Conservation (phyloP, 139 green algal species). For the Marvania coccoides region DNA sequence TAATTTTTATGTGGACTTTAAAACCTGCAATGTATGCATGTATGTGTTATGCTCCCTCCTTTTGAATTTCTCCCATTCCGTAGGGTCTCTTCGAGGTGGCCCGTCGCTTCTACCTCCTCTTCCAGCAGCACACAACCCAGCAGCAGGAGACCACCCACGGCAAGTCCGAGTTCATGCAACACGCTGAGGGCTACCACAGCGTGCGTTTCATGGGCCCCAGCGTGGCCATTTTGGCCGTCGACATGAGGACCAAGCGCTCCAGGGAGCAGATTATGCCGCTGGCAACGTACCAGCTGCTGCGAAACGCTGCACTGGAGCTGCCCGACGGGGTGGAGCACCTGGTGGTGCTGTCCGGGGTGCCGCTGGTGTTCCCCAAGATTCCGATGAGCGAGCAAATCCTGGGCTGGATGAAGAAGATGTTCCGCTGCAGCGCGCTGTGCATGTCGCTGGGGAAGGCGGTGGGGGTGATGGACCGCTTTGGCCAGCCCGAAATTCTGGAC, state of each 20-base stretch:
- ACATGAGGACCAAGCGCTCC: conserved; percentile 33
- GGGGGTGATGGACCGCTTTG: conserved; percentile 22
- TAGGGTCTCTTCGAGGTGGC: conserved; percentile 36
- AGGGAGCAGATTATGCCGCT: conserved; percentile 28
- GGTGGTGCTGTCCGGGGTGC: conserved; percentile 25
- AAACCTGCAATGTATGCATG: too few relatives aligned
- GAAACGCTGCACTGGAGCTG: background rate
- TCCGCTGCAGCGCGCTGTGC: background rate
- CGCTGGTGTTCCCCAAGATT: conserved; percentile 29
- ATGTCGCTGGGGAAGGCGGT: background rate
- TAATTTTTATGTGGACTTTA: too few relatives aligned
- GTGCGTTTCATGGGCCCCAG: conserved; percentile 25
- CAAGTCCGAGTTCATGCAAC: conserved; percentile 3
- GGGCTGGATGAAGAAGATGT: background rate
- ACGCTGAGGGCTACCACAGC: conserved; percentile 18
- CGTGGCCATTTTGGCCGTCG: conserved; percentile 30
- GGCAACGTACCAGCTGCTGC: conserved; percentile 3
- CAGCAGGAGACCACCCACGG: conserved; percentile 5
- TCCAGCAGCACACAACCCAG: conserved; percentile 59
- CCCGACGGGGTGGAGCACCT: conserved; percentile 21
- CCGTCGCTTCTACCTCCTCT: conserved; percentile 45
- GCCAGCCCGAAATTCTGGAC: conserved; percentile 31
- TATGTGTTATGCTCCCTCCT: too few relatives aligned
- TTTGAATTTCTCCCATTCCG: too few relatives aligned
- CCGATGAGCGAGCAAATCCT: conserved; percentile 9